Evolutionary conservation across 805 yeast species (phyloP).

Genomic region (Clavispora asparagi): DNA sequence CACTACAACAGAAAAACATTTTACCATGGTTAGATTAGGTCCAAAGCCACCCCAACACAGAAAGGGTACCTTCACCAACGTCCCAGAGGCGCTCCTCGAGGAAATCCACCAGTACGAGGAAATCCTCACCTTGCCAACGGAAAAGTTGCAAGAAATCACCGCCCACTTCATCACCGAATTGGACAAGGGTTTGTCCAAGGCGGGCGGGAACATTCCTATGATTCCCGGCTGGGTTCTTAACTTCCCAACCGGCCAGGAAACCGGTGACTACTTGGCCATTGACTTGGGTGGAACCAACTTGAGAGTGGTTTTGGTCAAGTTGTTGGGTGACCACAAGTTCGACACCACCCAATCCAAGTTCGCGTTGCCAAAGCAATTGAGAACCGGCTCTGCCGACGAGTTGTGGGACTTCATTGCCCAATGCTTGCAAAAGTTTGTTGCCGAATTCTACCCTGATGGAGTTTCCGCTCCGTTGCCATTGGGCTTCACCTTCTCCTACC

Average conservation of each 20-base stretch:
- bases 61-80: slow-evolving; percentile 57
- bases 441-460: slow-evolving; percentile 66
- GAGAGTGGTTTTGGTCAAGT: slow-evolving; percentile 82
- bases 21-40: slow-evolving; percentile 72
- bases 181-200: slow-evolving; percentile 68
- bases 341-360: slow-evolving; percentile 85
- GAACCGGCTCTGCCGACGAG: slow-evolving; percentile 73
- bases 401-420: slow-evolving; percentile 85
- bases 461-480: slow-evolving; percentile 55
- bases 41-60: slow-evolving; percentile 80
- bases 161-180: slow-evolving; percentile 75
- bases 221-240: slow-evolving; percentile 96
- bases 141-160: slow-evolving; percentile 59
- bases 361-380: slow-evolving; percentile 67
- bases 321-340: slow-evolving; percentile 79
- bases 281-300: slow-evolving; percentile 97
- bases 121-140: slow-evolving; percentile 57
- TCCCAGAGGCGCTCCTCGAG: slow-evolving; percentile 56
- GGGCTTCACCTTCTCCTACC: slow-evolving; percentile 95
- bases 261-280: slow-evolving; percentile 85
- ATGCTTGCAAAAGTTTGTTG: slow-evolving; percentile 65
- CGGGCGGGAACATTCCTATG: slow-evolving; percentile 92
- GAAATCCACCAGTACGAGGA: slow-evolving; percentile 56
- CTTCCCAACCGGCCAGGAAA: slow-evolving; percentile 87
- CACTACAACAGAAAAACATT: not conserved